Conservation (phyloP, 2,329 filamentous ascomycete species). For the Microcyclosporella mali region DNA sequence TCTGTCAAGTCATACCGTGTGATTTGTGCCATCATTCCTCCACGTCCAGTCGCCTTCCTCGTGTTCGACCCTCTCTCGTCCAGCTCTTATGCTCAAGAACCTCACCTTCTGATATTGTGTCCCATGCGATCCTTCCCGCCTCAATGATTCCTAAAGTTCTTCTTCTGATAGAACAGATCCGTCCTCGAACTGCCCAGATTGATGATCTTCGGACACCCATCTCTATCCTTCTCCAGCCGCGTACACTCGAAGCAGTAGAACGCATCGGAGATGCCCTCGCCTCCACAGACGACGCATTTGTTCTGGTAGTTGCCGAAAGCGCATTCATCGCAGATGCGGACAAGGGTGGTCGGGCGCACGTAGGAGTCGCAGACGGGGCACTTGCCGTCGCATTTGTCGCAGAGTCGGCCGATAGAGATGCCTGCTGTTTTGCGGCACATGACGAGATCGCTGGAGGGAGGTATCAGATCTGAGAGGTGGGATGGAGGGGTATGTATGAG, state of each 20-base stretch:
- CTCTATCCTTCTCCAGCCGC: constrained; percentile 88
- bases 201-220: constrained; percentile 98
- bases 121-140: too few relatives aligned
- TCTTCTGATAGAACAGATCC: constrained; percentile 77
- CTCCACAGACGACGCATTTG: constrained; percentile 97
- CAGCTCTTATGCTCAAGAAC: too few relatives aligned
- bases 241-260: constrained; percentile 99
- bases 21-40: too few relatives aligned
- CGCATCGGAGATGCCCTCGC: constrained; percentile 94
- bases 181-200: constrained; percentile 93
- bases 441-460: constrained; percentile 70
- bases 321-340: constrained; percentile 98
- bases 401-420: constrained; percentile 96
- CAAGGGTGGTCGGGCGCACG: constrained; percentile 93
- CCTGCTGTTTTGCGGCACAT: constrained; percentile 99
- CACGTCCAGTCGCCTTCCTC: too few relatives aligned
- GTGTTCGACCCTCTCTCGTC: too few relatives aligned
- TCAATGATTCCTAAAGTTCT: constrained; percentile 59
- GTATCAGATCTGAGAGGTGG: constrained; percentile 15
- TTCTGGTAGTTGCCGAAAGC: constrained; percentile 99
- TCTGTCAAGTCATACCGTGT: too few relatives aligned
- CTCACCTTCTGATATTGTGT: too few relatives aligned
- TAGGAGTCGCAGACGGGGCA: constrained; percentile 99
- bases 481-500: constrained; percentile 15
- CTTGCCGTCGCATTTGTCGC: constrained; percentile 99